A percentile compares a stretch with the other conserved stretches of the same genome.
phyloP scores from a whole-genome alignment of 768 basidiomycete species.

The Cantharellus cinnabarinus region DNA sequence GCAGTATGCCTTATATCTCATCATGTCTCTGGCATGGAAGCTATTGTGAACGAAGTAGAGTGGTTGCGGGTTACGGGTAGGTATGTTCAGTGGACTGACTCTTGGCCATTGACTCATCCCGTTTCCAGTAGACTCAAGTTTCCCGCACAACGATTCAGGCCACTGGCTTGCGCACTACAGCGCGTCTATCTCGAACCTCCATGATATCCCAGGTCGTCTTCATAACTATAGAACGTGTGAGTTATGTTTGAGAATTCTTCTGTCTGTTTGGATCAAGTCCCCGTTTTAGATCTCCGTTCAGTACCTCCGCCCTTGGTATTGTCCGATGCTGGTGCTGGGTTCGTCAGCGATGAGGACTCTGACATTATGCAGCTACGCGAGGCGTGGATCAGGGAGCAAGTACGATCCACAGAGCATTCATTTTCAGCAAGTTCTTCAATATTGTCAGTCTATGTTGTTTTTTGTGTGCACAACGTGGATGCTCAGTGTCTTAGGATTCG shows the following conservation, averaged over 20 bases:
- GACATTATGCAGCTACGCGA: conserved; percentile 42
- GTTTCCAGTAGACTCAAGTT: not conserved
- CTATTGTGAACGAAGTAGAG: too few relatives aligned
- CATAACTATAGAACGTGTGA: not conserved
- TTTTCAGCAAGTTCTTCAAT: conserved; percentile 6
- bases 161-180: too few relatives aligned
- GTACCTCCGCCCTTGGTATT: not conserved
- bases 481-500: conserved; percentile 21
- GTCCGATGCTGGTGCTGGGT: conserved; percentile 40
- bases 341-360: conserved; percentile 34
- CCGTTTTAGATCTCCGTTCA: not conserved
- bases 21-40: not conserved
- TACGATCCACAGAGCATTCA: conserved; percentile 8
- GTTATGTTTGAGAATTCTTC: not conserved
- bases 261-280: not conserved
- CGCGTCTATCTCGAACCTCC: not conserved
- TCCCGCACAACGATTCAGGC: not conserved
- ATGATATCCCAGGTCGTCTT: not conserved
- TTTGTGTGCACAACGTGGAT: not conserved
- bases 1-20: not conserved
- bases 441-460: conserved; percentile 5
- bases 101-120: not conserved
- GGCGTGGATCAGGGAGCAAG: conserved; percentile 34
- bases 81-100: not conserved
- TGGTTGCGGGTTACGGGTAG: too few relatives aligned